These are phyloP conservation scores for Ambrosia hybrid DNA, from an alignment of 140 eudicot species.

Conservation along the genomic window DNA sequence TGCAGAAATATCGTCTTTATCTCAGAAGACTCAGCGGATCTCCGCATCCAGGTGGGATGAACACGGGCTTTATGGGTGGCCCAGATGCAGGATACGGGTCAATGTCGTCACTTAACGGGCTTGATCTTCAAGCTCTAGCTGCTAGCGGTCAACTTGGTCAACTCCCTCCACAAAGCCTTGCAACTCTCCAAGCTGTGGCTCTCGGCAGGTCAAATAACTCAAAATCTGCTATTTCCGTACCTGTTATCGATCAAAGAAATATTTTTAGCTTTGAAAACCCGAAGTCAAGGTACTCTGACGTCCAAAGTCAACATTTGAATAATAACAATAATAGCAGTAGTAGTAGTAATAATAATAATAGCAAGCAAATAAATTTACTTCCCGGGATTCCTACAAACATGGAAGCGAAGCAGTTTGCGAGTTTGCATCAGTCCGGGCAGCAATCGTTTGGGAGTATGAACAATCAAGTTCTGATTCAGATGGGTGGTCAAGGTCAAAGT, in stretches of 20 bases:
- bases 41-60: constrained; percentile 58
- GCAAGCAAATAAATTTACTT: constrained; percentile 64
- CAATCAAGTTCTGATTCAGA: constrained; percentile 50
- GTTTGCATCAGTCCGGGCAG: constrained; percentile 51
- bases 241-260: constrained; percentile 61
- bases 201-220: constrained; percentile 46
- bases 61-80: constrained; percentile 56
- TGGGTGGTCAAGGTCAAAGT: constrained; percentile 54
- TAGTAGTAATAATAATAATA: constrained; percentile 13
- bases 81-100: constrained; percentile 54
- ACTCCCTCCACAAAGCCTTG: constrained; percentile 70
- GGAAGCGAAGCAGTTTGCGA: constrained; percentile 79
- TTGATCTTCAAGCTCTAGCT: constrained; percentile 80
- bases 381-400: constrained; percentile 92
- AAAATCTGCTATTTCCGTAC: constrained; percentile 50
- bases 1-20: constrained; percentile 87
- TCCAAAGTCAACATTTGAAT: constrained; percentile 41
- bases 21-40: constrained; percentile 82
- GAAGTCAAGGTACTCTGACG: constrained; percentile 48
- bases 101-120: constrained; percentile 54
- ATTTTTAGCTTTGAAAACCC: constrained; percentile 66
- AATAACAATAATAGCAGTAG: constrained; percentile 7
- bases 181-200: constrained; percentile 59
- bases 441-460: constrained; percentile 52
- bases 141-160: constrained; percentile 62